A percentile compares a stretch with the other conserved stretches of the same genome.
Conservation (phyloP, 441 rosid genomes). For the Manihot esculenta region DNA sequence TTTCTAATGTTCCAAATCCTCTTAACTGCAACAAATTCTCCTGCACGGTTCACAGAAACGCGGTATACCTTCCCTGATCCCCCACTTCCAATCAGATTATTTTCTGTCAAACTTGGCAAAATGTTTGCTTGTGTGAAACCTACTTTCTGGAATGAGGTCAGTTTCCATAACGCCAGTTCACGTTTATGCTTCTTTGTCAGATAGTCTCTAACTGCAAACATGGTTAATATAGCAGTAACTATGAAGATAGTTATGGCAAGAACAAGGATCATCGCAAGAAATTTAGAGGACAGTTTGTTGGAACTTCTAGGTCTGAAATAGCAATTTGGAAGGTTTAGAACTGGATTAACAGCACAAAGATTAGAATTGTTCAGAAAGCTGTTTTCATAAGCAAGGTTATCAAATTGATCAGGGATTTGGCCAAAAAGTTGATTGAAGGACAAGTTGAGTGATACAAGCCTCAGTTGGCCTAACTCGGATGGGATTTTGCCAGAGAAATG, state of each 20-base stretch:
- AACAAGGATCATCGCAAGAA: slow-evolving; percentile 44
- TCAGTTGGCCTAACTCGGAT: slow-evolving; percentile 45
- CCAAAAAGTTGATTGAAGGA: slow-evolving; percentile 74
- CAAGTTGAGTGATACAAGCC: slow-evolving; percentile 47
- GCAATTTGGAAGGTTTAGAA: slow-evolving; percentile 58
- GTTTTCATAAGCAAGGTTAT: slow-evolving; percentile 59
- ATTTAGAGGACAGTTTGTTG: slow-evolving; percentile 39
- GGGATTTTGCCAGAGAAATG: slow-evolving; percentile 73
- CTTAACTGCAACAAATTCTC: slow-evolving; percentile 80
- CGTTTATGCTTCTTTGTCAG: slow-evolving; percentile 37
- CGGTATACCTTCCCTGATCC: slow-evolving; percentile 87
- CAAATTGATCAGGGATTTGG: slow-evolving; percentile 47
- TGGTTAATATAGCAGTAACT: slow-evolving; percentile 27
- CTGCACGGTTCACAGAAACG: slow-evolving; percentile 35
- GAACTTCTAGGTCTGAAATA: slow-evolving; percentile 22
- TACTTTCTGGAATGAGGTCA: slow-evolving; percentile 73
- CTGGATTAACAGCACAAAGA: slow-evolving; percentile 54
- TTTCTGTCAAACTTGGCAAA: slow-evolving; percentile 59
- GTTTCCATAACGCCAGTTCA: slow-evolving; percentile 59
- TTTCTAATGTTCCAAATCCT: slow-evolving; percentile 60
- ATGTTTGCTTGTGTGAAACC: slow-evolving; percentile 61
- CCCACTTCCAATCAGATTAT: slow-evolving; percentile 76
- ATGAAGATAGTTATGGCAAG: slow-evolving; percentile 36
- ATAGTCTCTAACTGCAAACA: slow-evolving; percentile 42
- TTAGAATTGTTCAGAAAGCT: slow-evolving; percentile 67